These are phyloP conservation scores for Forsythia suspensa DNA, from an alignment of 257 asterid genomes.

Conservation along the genomic window DNA sequence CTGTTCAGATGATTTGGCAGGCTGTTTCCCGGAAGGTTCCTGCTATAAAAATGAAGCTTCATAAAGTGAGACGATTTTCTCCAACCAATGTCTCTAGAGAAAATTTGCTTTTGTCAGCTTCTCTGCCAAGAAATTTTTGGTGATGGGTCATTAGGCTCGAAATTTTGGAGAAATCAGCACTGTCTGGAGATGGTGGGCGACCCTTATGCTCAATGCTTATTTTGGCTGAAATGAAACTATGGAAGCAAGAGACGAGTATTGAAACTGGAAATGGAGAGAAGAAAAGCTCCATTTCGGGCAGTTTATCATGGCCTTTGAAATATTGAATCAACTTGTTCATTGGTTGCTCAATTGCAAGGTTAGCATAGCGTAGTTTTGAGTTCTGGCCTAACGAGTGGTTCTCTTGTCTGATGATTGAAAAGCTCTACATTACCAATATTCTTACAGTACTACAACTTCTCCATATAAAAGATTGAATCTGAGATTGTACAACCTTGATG, in stretches of 20 bases:
- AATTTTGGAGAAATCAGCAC: neutral
- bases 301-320: neutral
- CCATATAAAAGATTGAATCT: too few relatives aligned
- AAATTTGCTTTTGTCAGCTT: neutral
- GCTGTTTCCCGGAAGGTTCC: slow-evolving; percentile 50
- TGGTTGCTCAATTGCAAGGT: slow-evolving; percentile 5
- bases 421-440: neutral
- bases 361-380: neutral
- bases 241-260: neutral
- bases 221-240: neutral
- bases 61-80: slow-evolving; percentile 29
- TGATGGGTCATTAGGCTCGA: neutral
- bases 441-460: too few relatives aligned
- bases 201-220: neutral
- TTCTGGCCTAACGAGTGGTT: too few relatives aligned
- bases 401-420: neutral
- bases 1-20: slow-evolving; percentile 70
- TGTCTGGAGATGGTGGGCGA: slow-evolving; percentile 7
- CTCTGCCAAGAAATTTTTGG: slow-evolving; percentile 41
- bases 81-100: slow-evolving; percentile 1
- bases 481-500: too few relatives aligned
- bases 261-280: neutral
- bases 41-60: slow-evolving; percentile 30
- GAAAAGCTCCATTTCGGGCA: neutral
- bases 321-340: slow-evolving; percentile 30